Conservation (phyloP, 2,329 filamentous ascomycete genomes). For the Aspergillus fischeri region DNA sequence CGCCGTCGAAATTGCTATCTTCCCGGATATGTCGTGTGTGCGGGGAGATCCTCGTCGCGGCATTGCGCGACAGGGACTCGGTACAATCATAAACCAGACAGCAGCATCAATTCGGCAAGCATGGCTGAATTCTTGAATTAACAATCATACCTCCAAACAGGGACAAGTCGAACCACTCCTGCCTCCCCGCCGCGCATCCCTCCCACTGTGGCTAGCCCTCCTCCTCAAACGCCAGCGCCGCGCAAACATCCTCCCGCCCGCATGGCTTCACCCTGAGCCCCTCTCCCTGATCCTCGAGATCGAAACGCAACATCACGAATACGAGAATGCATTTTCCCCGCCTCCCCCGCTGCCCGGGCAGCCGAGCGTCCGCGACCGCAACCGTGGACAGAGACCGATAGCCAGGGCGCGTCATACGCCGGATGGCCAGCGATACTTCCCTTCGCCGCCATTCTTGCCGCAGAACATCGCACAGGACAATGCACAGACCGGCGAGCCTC, state of each 20-base stretch:
- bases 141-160: slow-evolving; percentile 44
- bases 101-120: background rate
- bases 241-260: slow-evolving; percentile 85
- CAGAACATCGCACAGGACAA: slow-evolving; percentile 68
- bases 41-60: background rate
- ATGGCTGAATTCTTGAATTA: background rate
- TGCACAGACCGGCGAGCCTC: slow-evolving; percentile 37
- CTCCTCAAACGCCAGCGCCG: slow-evolving; percentile 91
- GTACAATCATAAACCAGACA: background rate
- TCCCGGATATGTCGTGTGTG: background rate
- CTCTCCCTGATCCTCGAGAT: slow-evolving; percentile 73
- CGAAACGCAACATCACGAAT: slow-evolving; percentile 63
- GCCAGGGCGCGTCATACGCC: slow-evolving; percentile 32
- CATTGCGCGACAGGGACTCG: background rate
- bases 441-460: slow-evolving; percentile 71
- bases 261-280: slow-evolving; percentile 77
- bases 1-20: background rate
- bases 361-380: slow-evolving; percentile 24
- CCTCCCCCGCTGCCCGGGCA: slow-evolving; percentile 63
- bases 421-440: slow-evolving; percentile 37
- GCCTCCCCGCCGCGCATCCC: slow-evolving; percentile 71
- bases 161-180: slow-evolving; percentile 71
- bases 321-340: slow-evolving; percentile 69
- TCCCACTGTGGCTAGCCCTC: slow-evolving; percentile 92
- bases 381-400: slow-evolving; percentile 20